phyloP scores from a whole-genome alignment of 495 filamentous ascomycete species.

The Aspergillus coremiiformis region DNA sequence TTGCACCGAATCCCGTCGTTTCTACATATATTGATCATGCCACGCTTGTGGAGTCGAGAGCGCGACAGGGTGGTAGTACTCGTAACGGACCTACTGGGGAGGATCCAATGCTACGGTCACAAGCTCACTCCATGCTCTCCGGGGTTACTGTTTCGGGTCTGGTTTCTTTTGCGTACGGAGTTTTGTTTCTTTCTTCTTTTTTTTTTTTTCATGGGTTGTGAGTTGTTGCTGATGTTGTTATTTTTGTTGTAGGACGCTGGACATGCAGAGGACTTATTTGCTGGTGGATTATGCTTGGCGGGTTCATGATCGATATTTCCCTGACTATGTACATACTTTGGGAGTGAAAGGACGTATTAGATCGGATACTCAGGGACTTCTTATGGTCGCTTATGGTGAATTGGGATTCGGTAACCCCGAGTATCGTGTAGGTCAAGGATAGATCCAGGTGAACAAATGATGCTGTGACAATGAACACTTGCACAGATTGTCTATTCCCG shows the following conservation, averaged over 20 bases:
- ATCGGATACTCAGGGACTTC: not conserved
- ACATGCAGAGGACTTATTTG: constrained; percentile 34
- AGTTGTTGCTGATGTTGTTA: not conserved
- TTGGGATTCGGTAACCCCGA: too few species aligned
- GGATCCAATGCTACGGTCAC: too few species aligned
- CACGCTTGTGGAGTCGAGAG: constrained; percentile 22
- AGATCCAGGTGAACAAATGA: not conserved
- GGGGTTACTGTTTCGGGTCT: constrained; percentile 47
- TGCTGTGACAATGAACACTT: not conserved
- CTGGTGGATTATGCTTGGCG: constrained; percentile 50
- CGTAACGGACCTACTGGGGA: constrained; percentile 50
- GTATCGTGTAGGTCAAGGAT: not conserved
- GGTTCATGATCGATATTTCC: constrained; percentile 52
- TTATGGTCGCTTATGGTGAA: not conserved
- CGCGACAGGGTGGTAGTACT: too few species aligned
- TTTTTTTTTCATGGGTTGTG: not conserved
- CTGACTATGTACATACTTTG: constrained; percentile 47
- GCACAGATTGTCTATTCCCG: not conserved
- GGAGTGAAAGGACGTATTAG: constrained; percentile 8
- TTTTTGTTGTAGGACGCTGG: constrained; percentile 34
- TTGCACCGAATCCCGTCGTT: too few species aligned
- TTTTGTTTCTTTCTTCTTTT: constrained; percentile 1
- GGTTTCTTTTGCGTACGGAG: constrained; percentile 47
- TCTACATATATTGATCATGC: too few species aligned
- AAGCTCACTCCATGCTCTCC: too few species aligned